Base-by-base conservation (phyloP, 2,329 filamentous ascomycete species). In the Penicillium janthinellum region DNA sequence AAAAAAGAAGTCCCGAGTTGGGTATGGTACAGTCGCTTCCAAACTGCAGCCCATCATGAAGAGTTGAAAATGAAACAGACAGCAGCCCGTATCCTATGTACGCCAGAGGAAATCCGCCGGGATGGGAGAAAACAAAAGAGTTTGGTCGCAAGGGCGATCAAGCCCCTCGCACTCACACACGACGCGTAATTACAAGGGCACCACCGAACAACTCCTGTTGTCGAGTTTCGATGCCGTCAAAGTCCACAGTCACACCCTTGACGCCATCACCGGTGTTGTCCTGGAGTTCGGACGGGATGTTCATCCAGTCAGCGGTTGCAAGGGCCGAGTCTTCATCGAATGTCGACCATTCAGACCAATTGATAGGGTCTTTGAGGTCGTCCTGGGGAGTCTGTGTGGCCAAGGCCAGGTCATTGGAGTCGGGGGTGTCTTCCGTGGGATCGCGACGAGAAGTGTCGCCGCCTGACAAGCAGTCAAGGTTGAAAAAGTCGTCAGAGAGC, bases 311-410 rank as follows among this genome's bases (percentile, higher is more conserved):
- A 2, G 56, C 53, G 22, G 64, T 56, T 11, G 50, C 41, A 35
- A 47, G 42, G 41, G 58, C 61, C 3, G 64, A 58, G 1, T 63
- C 64, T 14, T 64, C 63, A 51, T 68, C 63, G 58, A 57, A 66
- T 5, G 61, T 56, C 28, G 55, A 42, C 54, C 54, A 64, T 35
- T 60, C 58, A 20, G 22, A 37, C 62, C 60, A 61, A 14, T 50
- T 7, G 38, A 61, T 48, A 34, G 58, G 48, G 28, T 62, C 61
- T 11, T 60, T 54, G 44, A 38, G 10, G 6, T 54, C 67, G 70
- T 67, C 73, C 56, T 73, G 74, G 2, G 76, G 75, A 1, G 76
- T 79, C 61, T 75, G 66, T 34, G 74, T 75, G 56, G 72, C 69
- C 48, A 71, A 58, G 20, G 68, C 71, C 22, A 67, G 66, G 53